Conservation (phyloP, 352 stramenopile genomes). For the Phytophthora capsici region DNA sequence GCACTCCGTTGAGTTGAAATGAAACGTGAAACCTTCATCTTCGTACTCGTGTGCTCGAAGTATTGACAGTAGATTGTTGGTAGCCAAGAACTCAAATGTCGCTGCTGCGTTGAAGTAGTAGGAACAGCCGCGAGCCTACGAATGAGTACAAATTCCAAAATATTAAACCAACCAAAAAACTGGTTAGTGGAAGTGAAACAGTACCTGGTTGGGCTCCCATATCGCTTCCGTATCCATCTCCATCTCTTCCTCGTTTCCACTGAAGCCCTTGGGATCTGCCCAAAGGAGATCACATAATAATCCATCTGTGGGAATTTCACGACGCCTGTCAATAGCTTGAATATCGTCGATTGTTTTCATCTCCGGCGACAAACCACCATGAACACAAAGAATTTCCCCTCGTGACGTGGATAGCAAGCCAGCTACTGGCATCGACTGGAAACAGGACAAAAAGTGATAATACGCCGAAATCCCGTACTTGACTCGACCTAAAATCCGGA, state of each 20-base stretch:
- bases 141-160: not conserved
- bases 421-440: slow-evolving; percentile 75
- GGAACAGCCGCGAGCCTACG: slow-evolving; percentile 74
- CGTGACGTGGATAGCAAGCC: slow-evolving; percentile 55
- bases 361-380: slow-evolving; percentile 72
- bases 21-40: slow-evolving; percentile 67
- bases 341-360: slow-evolving; percentile 60
- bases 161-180: too few species aligned
- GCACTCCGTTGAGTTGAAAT: slow-evolving; percentile 62
- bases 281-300: slow-evolving; percentile 80
- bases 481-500: slow-evolving; percentile 43
- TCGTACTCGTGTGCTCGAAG: slow-evolving; percentile 88
- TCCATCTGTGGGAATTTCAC: slow-evolving; percentile 66
- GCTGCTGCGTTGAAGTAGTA: slow-evolving; percentile 90
- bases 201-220: slow-evolving; percentile 37
- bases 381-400: slow-evolving; percentile 70
- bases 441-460: slow-evolving; percentile 84
- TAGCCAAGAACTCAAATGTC: slow-evolving; percentile 70
- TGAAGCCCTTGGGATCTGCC: slow-evolving; percentile 42
- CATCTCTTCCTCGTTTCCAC: not conserved
- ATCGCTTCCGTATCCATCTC: slow-evolving; percentile 12
- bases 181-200: too few species aligned
- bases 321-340: slow-evolving; percentile 61
- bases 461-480: slow-evolving; percentile 87
- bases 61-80: slow-evolving; percentile 72